phyloP scores from a whole-genome alignment of 2,329 filamentous ascomycete genomes.

The Fusarium zealandicum region DNA sequence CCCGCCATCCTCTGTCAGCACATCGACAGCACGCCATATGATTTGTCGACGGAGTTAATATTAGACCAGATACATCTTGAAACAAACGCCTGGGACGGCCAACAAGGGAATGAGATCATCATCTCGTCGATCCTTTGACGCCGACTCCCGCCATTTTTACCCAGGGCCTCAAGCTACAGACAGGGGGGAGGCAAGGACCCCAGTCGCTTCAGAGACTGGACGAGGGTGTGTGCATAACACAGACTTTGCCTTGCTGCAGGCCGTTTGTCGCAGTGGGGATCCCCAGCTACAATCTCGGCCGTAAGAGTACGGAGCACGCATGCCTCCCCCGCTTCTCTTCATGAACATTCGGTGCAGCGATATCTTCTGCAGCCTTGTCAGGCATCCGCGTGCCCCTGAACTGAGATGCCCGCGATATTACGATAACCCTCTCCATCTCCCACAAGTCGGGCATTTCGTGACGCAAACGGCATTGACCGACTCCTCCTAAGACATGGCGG shows the following conservation, averaged over 20 bases:
- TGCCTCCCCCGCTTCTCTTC: constrained; percentile 36
- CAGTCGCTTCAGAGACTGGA: constrained; percentile 9
- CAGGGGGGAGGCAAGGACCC: constrained; percentile 22
- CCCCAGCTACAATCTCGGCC: constrained; percentile 36
- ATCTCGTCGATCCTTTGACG: constrained; percentile 41
- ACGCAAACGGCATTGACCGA: neutral
- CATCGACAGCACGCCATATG: constrained; percentile 20
- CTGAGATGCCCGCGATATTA: constrained; percentile 9
- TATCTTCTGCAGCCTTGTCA: constrained; percentile 40
- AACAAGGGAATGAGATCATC: constrained; percentile 44
- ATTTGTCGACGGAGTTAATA: constrained; percentile 30
- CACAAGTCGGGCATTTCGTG: neutral
- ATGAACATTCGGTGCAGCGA: constrained; percentile 32
- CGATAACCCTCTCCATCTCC: constrained; percentile 1
- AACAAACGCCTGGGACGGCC: constrained; percentile 41
- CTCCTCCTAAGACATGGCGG: constrained; percentile 1
- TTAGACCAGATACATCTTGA: constrained; percentile 35
- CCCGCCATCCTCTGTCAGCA: constrained; percentile 28
- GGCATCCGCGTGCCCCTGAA: constrained; percentile 19
- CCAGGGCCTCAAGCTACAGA: constrained; percentile 32
- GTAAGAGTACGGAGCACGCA: constrained; percentile 33
- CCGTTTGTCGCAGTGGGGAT: constrained; percentile 30
- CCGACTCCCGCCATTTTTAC: constrained; percentile 41
- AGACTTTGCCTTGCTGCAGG: constrained; percentile 15
- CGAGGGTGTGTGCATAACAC: constrained; percentile 32